Evolutionary conservation across 257 asterid species (phyloP), one percentile per base, ranked within the genome.

Genomic region (Solanum chmielewskii): DNA sequence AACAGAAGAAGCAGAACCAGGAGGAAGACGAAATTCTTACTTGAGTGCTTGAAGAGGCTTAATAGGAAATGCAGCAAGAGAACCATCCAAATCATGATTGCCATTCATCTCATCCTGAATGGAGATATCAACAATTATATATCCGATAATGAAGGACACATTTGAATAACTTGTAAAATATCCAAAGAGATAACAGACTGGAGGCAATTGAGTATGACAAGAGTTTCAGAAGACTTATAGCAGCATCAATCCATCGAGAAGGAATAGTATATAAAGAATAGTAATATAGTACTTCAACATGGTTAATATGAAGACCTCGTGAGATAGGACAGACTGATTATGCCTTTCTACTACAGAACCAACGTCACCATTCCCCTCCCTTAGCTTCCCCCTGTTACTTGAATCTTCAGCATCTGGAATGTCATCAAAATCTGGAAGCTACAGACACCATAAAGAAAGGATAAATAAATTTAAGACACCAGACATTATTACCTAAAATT

Each of bases 41-140:
- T 94, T 95, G 91, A 97, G 98, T 87, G 99, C 99, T 92, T 93
- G 96, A 81, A 97, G 95, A 88, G 98, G 98, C 93, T 95, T 95
- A 73, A 93, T 90, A 47, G 99, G 99, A 93, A 97, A 97, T 84
- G 94, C 94, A 92, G 96, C 94, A 87, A 97, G 93, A 16, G 99
- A 92, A 84, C 88, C 83, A 90, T 93, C 98, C 94, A 97, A 88
- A 88, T 89, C 96, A 87, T 92, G 94, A 90, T 90, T 89, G 83
- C 90, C 92, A 89, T 92, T 88, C 90, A 93, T 90, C 88, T 89
- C 96, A 85, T 92, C 96, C 98, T 97, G 92, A 45, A 90, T 87
- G 39, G 70, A 87, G 85, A 31, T 49, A 11, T 18, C 69, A 21
- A 81, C 69, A 81, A 49, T 81, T 21, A 81, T 49, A 49, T 31